Evolutionary conservation across 1,284 basidiomycete species (phyloP).

Genomic region (Ustilago esculenta): DNA sequence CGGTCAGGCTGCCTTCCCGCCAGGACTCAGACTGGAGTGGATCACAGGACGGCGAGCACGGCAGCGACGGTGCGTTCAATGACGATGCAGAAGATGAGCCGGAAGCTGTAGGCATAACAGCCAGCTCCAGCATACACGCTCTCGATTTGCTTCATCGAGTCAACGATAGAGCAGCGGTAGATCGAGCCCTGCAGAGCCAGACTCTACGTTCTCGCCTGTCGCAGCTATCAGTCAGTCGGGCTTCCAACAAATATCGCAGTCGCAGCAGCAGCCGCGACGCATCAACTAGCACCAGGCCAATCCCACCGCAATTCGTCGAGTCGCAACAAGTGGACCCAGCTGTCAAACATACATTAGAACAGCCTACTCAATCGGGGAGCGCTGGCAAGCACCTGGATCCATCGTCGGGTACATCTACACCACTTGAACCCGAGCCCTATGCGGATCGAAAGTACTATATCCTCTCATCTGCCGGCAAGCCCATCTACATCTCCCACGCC

Average conservation of each 20-base stretch:
- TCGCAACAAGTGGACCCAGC: background rate
- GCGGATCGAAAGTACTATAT: conserved; percentile 54
- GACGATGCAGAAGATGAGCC: conserved; percentile 25
- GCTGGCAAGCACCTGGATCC: background rate
- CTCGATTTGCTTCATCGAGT: conserved; percentile 40
- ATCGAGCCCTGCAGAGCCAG: conserved; percentile 12
- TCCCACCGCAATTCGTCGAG: conserved; percentile 17
- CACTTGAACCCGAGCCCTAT: conserved; percentile 10
- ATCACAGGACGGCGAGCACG: background rate
- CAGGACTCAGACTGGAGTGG: conserved; percentile 4
- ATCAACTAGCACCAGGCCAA: background rate
- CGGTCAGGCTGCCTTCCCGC: conserved; percentile 3
- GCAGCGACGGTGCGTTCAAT: conserved; percentile 24
- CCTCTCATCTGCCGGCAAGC: conserved; percentile 57
- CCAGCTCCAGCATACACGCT: conserved; percentile 35
- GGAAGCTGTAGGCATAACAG: conserved; percentile 26
- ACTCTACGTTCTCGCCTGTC: conserved; percentile 25
- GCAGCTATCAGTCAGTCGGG: conserved; percentile 27
- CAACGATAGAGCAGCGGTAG: conserved; percentile 39
- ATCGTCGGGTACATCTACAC: background rate
- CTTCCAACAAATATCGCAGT: conserved; percentile 14
- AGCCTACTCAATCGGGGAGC: too few species aligned
- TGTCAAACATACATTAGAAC: background rate
- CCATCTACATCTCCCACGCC: conserved; percentile 54
- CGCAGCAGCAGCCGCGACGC: conserved; percentile 26